Evolutionary conservation across 441 rosid species (phyloP), one percentile per base, ranked within the genome.

Genomic region (Adansonia grandidieri): DNA sequence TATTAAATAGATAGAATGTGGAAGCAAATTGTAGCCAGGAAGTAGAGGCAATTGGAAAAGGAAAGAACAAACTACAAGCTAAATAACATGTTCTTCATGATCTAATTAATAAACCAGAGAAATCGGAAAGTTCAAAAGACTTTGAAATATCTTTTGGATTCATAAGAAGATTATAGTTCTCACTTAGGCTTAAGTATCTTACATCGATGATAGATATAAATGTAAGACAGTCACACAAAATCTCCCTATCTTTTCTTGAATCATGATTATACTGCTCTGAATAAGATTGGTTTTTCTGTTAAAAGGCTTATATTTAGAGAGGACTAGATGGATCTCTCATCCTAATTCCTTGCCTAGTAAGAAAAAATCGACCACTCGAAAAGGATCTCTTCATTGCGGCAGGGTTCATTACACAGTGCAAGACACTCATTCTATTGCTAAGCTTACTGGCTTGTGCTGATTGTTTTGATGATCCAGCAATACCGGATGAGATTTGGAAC

Each of bases 281-380:
- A 56, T 73, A 40, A 17, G 60, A 14, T 2, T 32, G 37, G 3
- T 0, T 3, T 68, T 19, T 42, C 37, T 5, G 14, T 44, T 17
- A 11, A 20, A 53, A 2, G 42, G 28, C 6, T 1, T 67, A 32
- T 3, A 9, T 28, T 82, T 22, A 84, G 22, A 87, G 79, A 17
- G 80, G 82, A 61, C 75, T 47, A 51, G 74, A 24, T 14, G 69
- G 40, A 4, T 82, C 75, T 65, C 81, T 73, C 50, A 68, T 73
- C 77, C 87, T 86, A 32, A 32, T 32, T 54, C 88, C 91, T 71
- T 84, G 90, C 65, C 86, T 53, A 44, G 79, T 75, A 48, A 85
- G 87, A 57, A 83, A 80, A 65, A 91, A 84, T 81, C 87, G 85
- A 54, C 89, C 93, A 78, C 93, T 86, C 6, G 97, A 91, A 78